phyloP scores from a whole-genome alignment of 2,329 filamentous ascomycete genomes.

The Coniochaeta sp. region DNA sequence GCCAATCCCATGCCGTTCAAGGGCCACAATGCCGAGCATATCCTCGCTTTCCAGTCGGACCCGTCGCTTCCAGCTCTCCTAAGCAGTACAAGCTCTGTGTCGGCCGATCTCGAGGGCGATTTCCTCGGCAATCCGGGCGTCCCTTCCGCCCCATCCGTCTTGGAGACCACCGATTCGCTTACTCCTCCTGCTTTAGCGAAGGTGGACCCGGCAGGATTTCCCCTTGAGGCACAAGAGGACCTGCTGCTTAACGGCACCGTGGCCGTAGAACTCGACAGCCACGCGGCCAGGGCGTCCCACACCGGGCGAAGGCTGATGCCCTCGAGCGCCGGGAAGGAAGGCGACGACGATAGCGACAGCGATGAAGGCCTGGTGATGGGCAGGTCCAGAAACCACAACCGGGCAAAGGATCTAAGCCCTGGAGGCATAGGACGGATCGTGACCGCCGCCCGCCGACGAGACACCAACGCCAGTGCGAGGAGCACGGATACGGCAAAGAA shows the following conservation, averaged over 20 bases:
- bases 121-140: constrained; percentile 44
- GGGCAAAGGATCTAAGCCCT: constrained; percentile 20
- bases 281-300: neutral
- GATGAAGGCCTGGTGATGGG: constrained; percentile 48
- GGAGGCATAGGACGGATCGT: constrained; percentile 17
- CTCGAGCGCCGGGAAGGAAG: constrained; percentile 18
- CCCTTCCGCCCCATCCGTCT: constrained; percentile 33
- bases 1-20: constrained; percentile 27
- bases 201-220: constrained; percentile 37
- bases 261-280: constrained; percentile 15
- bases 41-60: constrained; percentile 52
- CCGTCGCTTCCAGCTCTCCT: constrained; percentile 57
- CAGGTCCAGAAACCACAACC: constrained; percentile 38
- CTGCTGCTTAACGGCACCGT: constrained; percentile 22
- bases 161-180: constrained; percentile 46
- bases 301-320: constrained; percentile 9
- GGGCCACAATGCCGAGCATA: constrained; percentile 33
- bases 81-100: constrained; percentile 58
- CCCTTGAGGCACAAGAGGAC: constrained; percentile 31
- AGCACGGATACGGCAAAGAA: constrained; percentile 61
- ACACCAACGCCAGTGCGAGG: constrained; percentile 53
- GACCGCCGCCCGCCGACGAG: constrained; percentile 38
- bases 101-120: constrained; percentile 54
- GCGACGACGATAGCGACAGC: constrained; percentile 43
- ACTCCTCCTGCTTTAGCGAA: constrained; percentile 45